Evolutionary conservation across 2,329 filamentous ascomycete species (phyloP).

Genomic region (Monascus ruber): DNA sequence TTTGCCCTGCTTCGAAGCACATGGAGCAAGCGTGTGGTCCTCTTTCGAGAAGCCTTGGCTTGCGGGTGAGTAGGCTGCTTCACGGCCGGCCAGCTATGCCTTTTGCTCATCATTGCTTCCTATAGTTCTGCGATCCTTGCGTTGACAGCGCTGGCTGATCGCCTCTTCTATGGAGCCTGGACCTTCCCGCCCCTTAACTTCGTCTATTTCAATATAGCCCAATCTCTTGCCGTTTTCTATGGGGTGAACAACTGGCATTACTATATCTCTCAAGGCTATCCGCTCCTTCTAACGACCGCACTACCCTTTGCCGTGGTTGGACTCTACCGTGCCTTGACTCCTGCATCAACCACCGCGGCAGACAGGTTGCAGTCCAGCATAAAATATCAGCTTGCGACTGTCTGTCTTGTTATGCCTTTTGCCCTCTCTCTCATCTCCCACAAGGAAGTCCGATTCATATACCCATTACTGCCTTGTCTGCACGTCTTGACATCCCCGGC

Average conservation of each 20-base stretch:
- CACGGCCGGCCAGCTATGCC: background rate
- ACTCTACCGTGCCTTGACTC: slow-evolving; percentile 43
- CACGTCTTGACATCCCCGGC: slow-evolving; percentile 66
- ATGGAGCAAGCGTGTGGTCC: slow-evolving; percentile 35
- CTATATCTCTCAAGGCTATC: slow-evolving; percentile 81
- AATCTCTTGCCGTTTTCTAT: slow-evolving; percentile 85
- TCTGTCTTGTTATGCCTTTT: slow-evolving; percentile 48
- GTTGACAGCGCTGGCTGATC: slow-evolving; percentile 58
- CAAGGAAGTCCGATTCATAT: slow-evolving; percentile 96
- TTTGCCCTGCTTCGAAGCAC: slow-evolving; percentile 38
- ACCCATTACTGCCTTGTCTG: slow-evolving; percentile 77
- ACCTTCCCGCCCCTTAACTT: slow-evolving; percentile 81
- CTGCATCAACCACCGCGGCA: slow-evolving; percentile 18
- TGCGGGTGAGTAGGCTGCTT: slow-evolving; percentile 38
- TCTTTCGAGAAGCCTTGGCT: slow-evolving; percentile 53
- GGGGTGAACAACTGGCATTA: slow-evolving; percentile 85
- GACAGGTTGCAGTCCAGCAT: slow-evolving; percentile 25
- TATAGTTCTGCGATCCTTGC: slow-evolving; percentile 46
- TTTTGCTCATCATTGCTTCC: background rate
- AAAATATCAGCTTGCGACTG: slow-evolving; percentile 45
- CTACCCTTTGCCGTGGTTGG: slow-evolving; percentile 64
- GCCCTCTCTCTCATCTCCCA: slow-evolving; percentile 71
- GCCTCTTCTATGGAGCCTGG: slow-evolving; percentile 71
- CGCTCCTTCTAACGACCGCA: slow-evolving; percentile 71
- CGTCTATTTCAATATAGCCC: slow-evolving; percentile 79